Conservation (phyloP, 192 early-diverging fungal genomes). For the Allomyces macrogynus region DNA sequence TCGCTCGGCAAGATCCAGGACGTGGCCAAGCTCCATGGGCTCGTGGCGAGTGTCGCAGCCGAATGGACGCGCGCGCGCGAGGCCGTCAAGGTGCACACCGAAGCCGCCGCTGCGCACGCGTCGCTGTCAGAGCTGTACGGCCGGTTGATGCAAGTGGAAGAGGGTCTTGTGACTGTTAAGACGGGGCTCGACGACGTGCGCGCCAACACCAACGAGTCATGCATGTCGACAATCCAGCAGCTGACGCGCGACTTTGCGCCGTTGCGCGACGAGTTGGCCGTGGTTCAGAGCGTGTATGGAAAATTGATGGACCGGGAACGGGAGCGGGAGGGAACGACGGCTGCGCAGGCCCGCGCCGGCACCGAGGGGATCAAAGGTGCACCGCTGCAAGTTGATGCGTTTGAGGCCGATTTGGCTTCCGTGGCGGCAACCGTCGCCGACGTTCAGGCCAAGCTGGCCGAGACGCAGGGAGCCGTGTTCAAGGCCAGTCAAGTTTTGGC, state of each 20-base stretch:
- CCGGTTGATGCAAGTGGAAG: not conserved
- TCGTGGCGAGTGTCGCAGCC: not conserved
- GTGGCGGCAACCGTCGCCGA: not conserved
- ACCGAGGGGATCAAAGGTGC: no score
- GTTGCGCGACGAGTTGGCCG: not conserved
- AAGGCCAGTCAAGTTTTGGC: not conserved
- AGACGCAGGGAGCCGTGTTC: not conserved
- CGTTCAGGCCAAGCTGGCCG: not conserved
- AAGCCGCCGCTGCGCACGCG: not conserved
- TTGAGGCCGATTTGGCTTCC: no score
- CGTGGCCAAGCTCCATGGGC: not conserved
- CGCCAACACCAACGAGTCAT: not conserved
- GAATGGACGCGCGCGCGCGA: not conserved
- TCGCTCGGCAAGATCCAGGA: not conserved
- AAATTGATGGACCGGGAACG: not conserved
- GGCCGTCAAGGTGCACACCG: not conserved
- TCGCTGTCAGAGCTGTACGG: not conserved
- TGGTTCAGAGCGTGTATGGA: not conserved
- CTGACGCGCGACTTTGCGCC: not conserved
- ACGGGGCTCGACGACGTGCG: not conserved
- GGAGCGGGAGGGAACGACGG: no score
- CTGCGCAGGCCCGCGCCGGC: no score
- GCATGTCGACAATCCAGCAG: not conserved
- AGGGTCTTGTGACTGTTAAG: not conserved
- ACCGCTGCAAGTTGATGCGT: no score